These are phyloP conservation scores for Cucumis hystrix DNA, from an alignment of 306 rosid species.

Conservation along the genomic window DNA sequence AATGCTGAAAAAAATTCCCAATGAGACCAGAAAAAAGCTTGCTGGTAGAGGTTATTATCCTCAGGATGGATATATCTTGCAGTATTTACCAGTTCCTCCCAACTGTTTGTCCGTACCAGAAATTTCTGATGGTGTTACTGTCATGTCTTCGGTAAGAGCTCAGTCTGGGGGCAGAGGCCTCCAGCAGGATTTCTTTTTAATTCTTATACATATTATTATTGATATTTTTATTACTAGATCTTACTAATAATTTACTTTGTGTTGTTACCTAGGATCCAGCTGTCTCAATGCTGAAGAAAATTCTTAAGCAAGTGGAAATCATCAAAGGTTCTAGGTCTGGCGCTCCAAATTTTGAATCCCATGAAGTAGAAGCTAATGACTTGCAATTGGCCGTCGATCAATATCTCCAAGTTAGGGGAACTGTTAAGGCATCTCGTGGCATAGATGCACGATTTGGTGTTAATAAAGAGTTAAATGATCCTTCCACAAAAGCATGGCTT, in stretches of 20 bases:
- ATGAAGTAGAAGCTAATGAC: slow-evolving; percentile 71
- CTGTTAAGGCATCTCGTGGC: slow-evolving; percentile 55
- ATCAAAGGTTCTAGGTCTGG: slow-evolving; percentile 80
- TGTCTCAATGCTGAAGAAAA: slow-evolving; percentile 52
- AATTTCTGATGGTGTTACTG: slow-evolving; percentile 88
- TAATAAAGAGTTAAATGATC: slow-evolving; percentile 44
- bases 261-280: slow-evolving; percentile 65
- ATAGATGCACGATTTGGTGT: slow-evolving; percentile 54
- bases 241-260: background rate
- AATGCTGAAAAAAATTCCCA: slow-evolving; percentile 60
- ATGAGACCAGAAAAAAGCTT: slow-evolving; percentile 55
- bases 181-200: background rate
- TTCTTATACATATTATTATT: background rate
- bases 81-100: slow-evolving; percentile 79
- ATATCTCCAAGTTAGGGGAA: slow-evolving; percentile 78
- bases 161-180: slow-evolving; percentile 3
- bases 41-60: slow-evolving; percentile 66
- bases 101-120: slow-evolving; percentile 86
- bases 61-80: slow-evolving; percentile 75
- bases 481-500: slow-evolving; percentile 83
- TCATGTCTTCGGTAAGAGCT: slow-evolving; percentile 70
- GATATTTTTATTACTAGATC: background rate
- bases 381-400: slow-evolving; percentile 55
- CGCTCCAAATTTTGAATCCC: slow-evolving; percentile 66
- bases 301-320: slow-evolving; percentile 56